Evolutionary conservation across 768 basidiomycete genomes (phyloP), one percentile per base, ranked within the genome.

Genomic region (Sporobolomyces phaffii): DNA sequence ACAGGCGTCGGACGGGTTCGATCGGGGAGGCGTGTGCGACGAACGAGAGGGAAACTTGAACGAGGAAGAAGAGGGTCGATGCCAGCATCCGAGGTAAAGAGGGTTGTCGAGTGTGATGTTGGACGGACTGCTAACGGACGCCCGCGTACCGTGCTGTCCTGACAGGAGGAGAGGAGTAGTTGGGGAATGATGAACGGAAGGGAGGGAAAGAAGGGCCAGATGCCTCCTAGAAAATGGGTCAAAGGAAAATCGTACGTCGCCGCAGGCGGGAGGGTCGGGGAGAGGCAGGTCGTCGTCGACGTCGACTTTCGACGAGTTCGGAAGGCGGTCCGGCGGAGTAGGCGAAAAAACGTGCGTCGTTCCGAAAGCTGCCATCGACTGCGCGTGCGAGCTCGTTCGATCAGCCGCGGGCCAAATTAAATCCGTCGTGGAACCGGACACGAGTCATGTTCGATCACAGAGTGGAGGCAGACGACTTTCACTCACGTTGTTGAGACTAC

Each of bases 141-240:
- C 56, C 56, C 56, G 56, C 56, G 56, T 58, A 58, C 56, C 56
- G 56, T 58, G 43, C 56, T 58, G 56, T 58, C 56, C 56, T 45
- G 24, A n/a, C 33, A 45, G 43, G 43, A 24, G 43, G 29, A 34
- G 17, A 28, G 43, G 43, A 38, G 43, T 58, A 58, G 43, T 44
- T 15, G 56, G 43, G 56, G 18, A 58, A 58, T 58, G 56, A 47
- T 58, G 29, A 13, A 6, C 29, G 29, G 45, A 24, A 31, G 56
- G 31, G 17, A 33, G 22, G n/a, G 43, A n/a, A n/a, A n/a, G n/a
- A n/a, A 58, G 56, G 56, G 33, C 41, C 56, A 45, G 31, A 33
- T 43, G 56, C 56, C 56, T 58, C 56, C 33, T 7, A 36, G 24
- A 40, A 18, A 20, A 36, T 33, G 22, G 31, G 50, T 51, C 13